A percentile compares a stretch with the other conserved stretches of the same genome.
Conservation (phyloP, 1,139 yeast species). For the Kazachstania sp. region DNA sequence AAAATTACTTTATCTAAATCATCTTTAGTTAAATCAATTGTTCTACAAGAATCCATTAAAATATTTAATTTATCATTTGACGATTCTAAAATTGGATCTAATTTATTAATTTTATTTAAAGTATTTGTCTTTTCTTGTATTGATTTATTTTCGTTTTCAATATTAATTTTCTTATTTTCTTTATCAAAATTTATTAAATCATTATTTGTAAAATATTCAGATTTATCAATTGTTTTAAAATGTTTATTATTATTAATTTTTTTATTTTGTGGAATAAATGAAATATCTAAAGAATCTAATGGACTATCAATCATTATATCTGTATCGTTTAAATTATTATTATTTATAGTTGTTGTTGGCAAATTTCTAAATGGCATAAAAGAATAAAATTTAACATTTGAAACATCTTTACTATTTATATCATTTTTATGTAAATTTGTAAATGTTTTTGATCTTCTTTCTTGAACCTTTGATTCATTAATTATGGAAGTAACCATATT, state of each 20-base stretch:
- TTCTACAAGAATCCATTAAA: slow-evolving; percentile 2
- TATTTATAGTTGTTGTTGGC: not conserved
- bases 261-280: not conserved
- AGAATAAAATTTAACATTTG: slow-evolving; percentile 4
- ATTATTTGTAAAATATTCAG: not conserved
- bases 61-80: not conserved
- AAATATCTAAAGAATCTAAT: not conserved
- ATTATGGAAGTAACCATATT: not conserved
- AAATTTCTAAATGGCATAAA: not conserved
- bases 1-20: slow-evolving; percentile 5
- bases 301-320: not conserved
- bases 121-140: not conserved
- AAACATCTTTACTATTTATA: not conserved
- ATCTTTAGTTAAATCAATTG: slow-evolving; percentile 1
- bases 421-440: slow-evolving; percentile 1
- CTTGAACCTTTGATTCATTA: slow-evolving; percentile 1
- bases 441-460: slow-evolving; percentile 6
- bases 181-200: not conserved
- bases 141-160: not conserved
- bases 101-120: not conserved
- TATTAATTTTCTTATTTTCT: not conserved
- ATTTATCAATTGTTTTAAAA: not conserved
- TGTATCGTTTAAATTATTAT: not conserved
- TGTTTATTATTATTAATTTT: not conserved
- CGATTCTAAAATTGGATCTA: slow-evolving; percentile 2